Evolutionary conservation across 768 basidiomycete species (phyloP).

Genomic region (Boletellus emodensis): DNA sequence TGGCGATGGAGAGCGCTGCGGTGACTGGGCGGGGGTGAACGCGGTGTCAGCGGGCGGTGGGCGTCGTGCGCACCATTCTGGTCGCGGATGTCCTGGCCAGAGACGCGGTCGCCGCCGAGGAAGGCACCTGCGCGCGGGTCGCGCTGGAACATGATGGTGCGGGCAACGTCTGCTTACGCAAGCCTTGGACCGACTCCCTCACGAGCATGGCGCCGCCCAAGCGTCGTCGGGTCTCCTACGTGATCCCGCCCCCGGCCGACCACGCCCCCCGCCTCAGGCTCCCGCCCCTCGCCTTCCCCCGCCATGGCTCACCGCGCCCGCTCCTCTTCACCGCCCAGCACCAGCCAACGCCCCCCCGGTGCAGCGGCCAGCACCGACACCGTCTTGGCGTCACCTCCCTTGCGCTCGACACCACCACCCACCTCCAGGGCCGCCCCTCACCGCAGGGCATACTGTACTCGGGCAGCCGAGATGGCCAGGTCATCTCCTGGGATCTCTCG

Average conservation of each 20-base stretch:
- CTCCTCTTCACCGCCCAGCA: slow-evolving; percentile 47
- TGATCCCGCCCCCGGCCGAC: slow-evolving; percentile 69
- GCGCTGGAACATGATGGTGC: slow-evolving; percentile 73
- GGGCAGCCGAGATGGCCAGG: slow-evolving; percentile 82
- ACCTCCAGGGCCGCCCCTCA: slow-evolving; percentile 54
- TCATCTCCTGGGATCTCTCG: slow-evolving; percentile 84
- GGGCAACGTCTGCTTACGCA: slow-evolving; percentile 22
- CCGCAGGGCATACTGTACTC: slow-evolving; percentile 91
- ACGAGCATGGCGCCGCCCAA: slow-evolving; percentile 42
- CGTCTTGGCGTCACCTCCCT: slow-evolving; percentile 82
- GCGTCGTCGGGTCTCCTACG: slow-evolving; percentile 82
- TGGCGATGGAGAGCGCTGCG: slow-evolving; percentile 94
- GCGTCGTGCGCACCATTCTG: slow-evolving; percentile 73
- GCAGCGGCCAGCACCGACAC: slow-evolving; percentile 64
- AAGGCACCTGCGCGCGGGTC: slow-evolving; percentile 91
- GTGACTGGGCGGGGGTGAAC: slow-evolving; percentile 53
- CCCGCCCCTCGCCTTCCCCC: slow-evolving; percentile 58
- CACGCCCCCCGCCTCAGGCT: slow-evolving; percentile 64
- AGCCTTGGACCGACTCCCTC: background rate
- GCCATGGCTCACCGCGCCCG: slow-evolving; percentile 67
- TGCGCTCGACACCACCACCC: slow-evolving; percentile 83
- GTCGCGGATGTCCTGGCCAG: slow-evolving; percentile 94
- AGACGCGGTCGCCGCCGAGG: slow-evolving; percentile 88
- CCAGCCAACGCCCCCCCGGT: slow-evolving; percentile 15
- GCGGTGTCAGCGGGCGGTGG: background rate